These are phyloP conservation scores for Syzygium aromaticum DNA, from an alignment of 345 rosid genomes.

Conservation along the genomic window DNA sequence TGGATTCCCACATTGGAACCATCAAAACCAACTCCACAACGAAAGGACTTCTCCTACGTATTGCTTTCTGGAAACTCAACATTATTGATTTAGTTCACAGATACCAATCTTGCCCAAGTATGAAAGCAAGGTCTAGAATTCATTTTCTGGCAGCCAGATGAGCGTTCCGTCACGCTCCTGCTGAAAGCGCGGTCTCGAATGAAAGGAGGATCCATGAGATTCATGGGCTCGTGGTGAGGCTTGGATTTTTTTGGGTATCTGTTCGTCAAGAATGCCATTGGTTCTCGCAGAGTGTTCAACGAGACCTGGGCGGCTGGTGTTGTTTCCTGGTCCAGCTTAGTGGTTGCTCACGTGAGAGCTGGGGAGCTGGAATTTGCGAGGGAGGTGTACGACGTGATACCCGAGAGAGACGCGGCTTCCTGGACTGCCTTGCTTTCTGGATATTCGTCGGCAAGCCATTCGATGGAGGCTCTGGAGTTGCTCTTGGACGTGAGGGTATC, in stretches of 20 bases:
- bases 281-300: slow-evolving; percentile 9
- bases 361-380: slow-evolving; percentile 14
- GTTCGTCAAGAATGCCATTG: not conserved
- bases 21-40: too few species aligned
- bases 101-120: too few species aligned
- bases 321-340: slow-evolving; percentile 18
- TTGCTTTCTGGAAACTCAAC: too few species aligned
- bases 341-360: slow-evolving; percentile 8
- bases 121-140: too few species aligned
- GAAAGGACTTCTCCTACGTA: too few species aligned
- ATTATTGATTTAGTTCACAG: too few species aligned
- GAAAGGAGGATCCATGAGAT: not conserved
- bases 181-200: not conserved
- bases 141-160: not conserved
- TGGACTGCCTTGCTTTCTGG: slow-evolving; percentile 22
- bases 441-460: slow-evolving; percentile 5
- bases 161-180: not conserved
- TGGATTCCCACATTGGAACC: too few species aligned
- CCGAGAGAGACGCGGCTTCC: slow-evolving; percentile 11
- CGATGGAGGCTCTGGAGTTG: slow-evolving; percentile 11
- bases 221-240: not conserved
- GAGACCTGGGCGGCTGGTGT: slow-evolving; percentile 12
- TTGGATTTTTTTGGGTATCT: not conserved
- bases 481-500: not conserved
- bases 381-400: slow-evolving; percentile 16